Evolutionary conservation across 2,329 filamentous ascomycete species (phyloP).

Genomic region (Coniella lustricola): DNA sequence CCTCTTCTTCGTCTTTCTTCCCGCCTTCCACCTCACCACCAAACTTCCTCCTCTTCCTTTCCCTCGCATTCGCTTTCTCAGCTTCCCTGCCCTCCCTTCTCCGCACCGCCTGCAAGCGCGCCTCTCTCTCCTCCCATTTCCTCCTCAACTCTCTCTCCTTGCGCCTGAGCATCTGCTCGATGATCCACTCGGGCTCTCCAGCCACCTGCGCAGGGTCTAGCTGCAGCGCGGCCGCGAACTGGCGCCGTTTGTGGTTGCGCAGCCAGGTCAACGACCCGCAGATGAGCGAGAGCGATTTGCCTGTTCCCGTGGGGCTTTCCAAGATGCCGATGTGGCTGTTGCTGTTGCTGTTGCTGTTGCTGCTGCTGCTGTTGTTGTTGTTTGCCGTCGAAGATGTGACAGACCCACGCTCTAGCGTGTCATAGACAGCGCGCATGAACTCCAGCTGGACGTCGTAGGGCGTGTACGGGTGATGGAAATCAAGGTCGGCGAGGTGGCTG

Average conservation of each 20-base stretch:
- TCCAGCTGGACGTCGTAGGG: constrained; percentile 83
- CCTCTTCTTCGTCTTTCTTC: constrained; percentile 25
- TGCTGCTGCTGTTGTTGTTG: too few species aligned
- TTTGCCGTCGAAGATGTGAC: too few species aligned
- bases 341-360: too few species aligned
- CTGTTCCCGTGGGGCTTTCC: constrained; percentile 84
- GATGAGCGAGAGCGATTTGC: constrained; percentile 87
- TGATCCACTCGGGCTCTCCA: constrained; percentile 78
- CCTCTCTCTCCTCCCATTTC: constrained; percentile 66
- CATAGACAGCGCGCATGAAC: constrained; percentile 80
- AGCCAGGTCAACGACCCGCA: constrained; percentile 87
- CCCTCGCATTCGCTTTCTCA: constrained; percentile 26
- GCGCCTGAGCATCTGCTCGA: constrained; percentile 66
- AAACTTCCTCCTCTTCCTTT: constrained; percentile 31
- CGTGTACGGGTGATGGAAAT: constrained; percentile 82
- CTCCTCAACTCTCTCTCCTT: constrained; percentile 60
- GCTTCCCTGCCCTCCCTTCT: constrained; percentile 39
- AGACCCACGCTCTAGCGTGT: constrained; percentile 61
- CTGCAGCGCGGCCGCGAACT: constrained; percentile 46
- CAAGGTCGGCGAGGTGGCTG: constrained; percentile 26
- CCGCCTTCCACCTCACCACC: constrained; percentile 26
- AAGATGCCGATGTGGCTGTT: constrained; percentile 74
- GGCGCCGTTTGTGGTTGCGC: constrained; percentile 65
- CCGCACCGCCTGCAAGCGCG: constrained; percentile 58
- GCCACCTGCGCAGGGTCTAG: constrained; percentile 38